Evolutionary conservation across 148 eudicot species (phyloP).

Genomic region (Pharnaceum exiguum): DNA sequence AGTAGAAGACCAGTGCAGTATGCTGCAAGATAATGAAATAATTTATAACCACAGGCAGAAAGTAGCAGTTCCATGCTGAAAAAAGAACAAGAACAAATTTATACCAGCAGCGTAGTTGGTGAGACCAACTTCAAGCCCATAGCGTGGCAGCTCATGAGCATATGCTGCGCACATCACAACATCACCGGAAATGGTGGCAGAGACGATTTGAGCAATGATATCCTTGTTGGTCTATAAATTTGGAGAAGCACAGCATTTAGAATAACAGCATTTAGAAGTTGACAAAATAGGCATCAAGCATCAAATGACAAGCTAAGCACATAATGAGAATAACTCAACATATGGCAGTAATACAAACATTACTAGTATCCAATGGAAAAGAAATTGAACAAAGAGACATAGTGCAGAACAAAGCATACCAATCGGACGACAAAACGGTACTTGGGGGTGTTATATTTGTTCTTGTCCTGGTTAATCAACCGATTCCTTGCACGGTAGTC

Average conservation of each 20-base stretch:
- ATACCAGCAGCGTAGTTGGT: constrained; percentile 77
- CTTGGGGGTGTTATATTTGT: constrained; percentile 89
- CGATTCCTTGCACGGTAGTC: constrained; percentile 85
- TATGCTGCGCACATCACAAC: constrained; percentile 60
- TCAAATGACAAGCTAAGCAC: background rate
- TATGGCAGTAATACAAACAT: too few species aligned
- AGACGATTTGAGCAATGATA: constrained; percentile 53
- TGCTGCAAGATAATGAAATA: constrained; percentile 24
- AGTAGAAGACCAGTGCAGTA: constrained; percentile 78
- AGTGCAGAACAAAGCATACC: constrained; percentile 35
- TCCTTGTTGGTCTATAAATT: constrained; percentile 63
- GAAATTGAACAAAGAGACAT: background rate
- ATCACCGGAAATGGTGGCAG: constrained; percentile 67
- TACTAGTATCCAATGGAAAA: background rate
- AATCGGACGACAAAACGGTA: constrained; percentile 76
- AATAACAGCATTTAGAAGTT: constrained; percentile 28
- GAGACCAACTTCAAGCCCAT: constrained; percentile 75
- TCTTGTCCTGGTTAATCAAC: constrained; percentile 75
- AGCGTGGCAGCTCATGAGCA: constrained; percentile 66
- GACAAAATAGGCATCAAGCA: background rate
- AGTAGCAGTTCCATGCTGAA: background rate
- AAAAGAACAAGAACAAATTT: background rate
- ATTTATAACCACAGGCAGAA: background rate
- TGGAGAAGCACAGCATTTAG: too few species aligned
- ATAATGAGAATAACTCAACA: too few species aligned